Evolutionary conservation across 78 protist genomes (phyloP).

Genomic region (Emiliania huxleyi): DNA sequence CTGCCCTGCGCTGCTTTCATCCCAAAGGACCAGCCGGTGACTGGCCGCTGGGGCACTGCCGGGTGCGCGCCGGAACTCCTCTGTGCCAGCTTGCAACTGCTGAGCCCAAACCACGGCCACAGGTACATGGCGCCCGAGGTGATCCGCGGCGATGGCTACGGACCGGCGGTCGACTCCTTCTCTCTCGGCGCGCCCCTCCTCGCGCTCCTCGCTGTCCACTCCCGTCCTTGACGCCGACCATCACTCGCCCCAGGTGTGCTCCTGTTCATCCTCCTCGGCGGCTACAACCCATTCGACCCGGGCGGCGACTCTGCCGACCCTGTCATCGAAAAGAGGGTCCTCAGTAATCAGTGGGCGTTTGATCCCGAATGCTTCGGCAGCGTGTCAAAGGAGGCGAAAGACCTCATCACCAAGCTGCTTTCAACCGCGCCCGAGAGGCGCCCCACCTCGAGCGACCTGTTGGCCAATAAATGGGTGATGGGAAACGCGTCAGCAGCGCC

Average conservation of each 20-base stretch:
- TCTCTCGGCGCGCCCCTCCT: background rate
- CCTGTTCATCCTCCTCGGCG: background rate
- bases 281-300: constrained; percentile 9
- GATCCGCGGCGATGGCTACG: background rate
- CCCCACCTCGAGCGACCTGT: background rate
- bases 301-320: background rate
- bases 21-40: too few species aligned
- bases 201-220: background rate
- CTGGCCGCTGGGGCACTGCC: too few species aligned
- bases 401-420: too few species aligned
- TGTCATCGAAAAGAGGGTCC: background rate
- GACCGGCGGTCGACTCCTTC: background rate
- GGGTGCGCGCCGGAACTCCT: too few species aligned
- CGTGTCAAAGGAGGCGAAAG: background rate
- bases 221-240: background rate
- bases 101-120: too few species aligned
- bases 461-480: background rate
- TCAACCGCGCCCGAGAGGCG: background rate
- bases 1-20: too few species aligned
- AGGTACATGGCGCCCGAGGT: background rate
- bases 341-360: background rate
- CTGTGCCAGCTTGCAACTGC: too few species aligned
- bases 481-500: background rate
- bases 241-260: constrained; percentile 6
- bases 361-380: background rate